A percentile compares a stretch with the other conserved stretches of the same genome.
Conservation (phyloP, 306 rosid genomes). For the Alnus glutinosa region DNA sequence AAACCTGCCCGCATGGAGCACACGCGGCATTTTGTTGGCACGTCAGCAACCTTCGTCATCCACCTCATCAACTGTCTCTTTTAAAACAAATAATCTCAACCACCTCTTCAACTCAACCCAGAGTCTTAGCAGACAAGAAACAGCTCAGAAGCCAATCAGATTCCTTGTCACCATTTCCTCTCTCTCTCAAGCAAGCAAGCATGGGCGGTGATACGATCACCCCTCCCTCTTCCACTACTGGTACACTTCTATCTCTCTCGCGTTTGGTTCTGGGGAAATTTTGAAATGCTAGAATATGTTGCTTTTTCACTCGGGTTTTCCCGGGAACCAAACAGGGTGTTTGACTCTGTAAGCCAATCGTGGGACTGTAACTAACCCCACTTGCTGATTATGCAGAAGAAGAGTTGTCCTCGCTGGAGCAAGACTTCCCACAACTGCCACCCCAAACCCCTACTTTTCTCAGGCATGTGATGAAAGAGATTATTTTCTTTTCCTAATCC, state of each 20-base stretch:
- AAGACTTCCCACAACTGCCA: constrained; percentile 35
- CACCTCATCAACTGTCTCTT: no score
- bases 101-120: background rate
- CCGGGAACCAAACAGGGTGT: background rate
- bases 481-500: background rate
- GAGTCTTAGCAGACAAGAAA: background rate
- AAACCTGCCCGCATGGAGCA: no score
- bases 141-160: background rate
- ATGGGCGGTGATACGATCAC: constrained; percentile 36
- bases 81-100: no score
- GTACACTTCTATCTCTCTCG: background rate
- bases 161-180: background rate
- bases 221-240: background rate
- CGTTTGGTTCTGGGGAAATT: background rate
- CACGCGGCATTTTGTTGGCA: no score
- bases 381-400: constrained; percentile 33
- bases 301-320: background rate
- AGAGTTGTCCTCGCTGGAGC: constrained; percentile 35
- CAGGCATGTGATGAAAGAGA: constrained; percentile 34
- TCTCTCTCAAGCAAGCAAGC: constrained; percentile 1
- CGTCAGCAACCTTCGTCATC: no score
- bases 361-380: background rate
- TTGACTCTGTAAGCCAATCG: background rate
- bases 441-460: constrained; percentile 26
- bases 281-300: background rate